Conservation (phyloP, 768 basidiomycete genomes). For the Hericium erinaceus region DNA sequence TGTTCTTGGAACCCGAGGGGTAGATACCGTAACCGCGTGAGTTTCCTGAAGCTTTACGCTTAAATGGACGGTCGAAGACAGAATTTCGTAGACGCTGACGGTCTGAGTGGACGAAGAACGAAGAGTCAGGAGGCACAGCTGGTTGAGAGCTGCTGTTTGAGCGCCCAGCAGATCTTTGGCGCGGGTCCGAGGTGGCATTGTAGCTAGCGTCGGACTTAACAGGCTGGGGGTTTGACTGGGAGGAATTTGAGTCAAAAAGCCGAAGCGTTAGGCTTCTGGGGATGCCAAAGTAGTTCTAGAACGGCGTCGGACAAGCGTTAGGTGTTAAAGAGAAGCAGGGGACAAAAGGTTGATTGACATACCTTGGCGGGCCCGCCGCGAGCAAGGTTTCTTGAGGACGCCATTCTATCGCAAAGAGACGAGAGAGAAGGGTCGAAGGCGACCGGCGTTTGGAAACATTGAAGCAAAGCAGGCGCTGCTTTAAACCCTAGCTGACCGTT, state of each 20-base stretch:
- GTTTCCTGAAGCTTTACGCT: constrained; percentile 8
- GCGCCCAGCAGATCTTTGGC: neutral
- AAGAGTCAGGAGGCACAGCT: neutral
- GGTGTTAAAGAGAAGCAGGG: neutral
- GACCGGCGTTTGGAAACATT: constrained; percentile 1
- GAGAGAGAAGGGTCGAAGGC: constrained; percentile 5
- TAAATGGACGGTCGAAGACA: constrained; percentile 7
- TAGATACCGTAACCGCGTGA: constrained; percentile 11
- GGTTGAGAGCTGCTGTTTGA: neutral
- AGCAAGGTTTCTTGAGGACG: constrained; percentile 8
- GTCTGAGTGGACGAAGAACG: neutral
- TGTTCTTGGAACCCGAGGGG: constrained; percentile 10
- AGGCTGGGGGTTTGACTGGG: neutral
- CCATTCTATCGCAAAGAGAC: constrained; percentile 1
- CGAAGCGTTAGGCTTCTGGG: constrained; percentile 2
- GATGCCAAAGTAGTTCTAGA: constrained; percentile 11
- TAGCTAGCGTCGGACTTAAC: neutral
- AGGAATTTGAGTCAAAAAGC: neutral
- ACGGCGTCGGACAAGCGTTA: neutral
- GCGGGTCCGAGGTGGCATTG: neutral
- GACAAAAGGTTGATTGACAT: neutral
- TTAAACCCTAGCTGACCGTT: constrained; percentile 6
- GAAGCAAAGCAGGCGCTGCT: constrained; percentile 2
- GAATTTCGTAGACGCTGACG: neutral
- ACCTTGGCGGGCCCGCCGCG: constrained; percentile 14